Evolutionary conservation across 2,329 filamentous ascomycete genomes (phyloP), one percentile per base, ranked within the genome.

Genomic region (Fusarium protoensiforme): DNA sequence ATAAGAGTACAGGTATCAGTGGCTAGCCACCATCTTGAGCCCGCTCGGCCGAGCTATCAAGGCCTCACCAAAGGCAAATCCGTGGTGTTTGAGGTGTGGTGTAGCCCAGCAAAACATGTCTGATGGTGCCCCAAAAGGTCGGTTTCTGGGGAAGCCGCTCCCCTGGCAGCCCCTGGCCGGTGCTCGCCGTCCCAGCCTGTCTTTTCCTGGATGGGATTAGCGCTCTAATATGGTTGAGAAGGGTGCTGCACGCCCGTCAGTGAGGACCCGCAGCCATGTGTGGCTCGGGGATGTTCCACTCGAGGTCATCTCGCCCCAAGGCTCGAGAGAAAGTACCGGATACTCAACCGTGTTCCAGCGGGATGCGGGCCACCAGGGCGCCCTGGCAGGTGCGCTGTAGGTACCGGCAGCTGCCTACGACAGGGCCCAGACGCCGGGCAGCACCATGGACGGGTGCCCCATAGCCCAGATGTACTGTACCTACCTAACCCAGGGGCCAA

Each of bases 221-320:
- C 65, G 56, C 54, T 10, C 22, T 39, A 79, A 83, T 84, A 84
- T 86, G 83, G 84, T 85, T 85, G 84, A 85, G 84, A 75, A 82
- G 77, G 73, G 77, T 68, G 73, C 77, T 79, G 75, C 75, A 75
- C 69, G 73, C 75, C 72, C 75, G 71, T 62, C 67, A 64, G 38
- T 63, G 43, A 78, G 71, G 70, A 67, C 71, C 73, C 75, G 69
- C 69, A 69, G 66, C 75, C 70, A 77, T 78, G 75, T 74, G 72
- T 76, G 74, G 75, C 74, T 73, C 71, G 71, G 66, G 74, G 64
- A 72, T 69, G 72, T 67, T 74, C 74, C 74, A 74, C 64, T 53
- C 65, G 57, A 51, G 46, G 46, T 51, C 46, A 31, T 51, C 46
- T 51, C n/a, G 48, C 18, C 46, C 46, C 46, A 51, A 51, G 24